Evolutionary conservation across 805 yeast genomes (phyloP).

Genomic region (Candida alai): DNA sequence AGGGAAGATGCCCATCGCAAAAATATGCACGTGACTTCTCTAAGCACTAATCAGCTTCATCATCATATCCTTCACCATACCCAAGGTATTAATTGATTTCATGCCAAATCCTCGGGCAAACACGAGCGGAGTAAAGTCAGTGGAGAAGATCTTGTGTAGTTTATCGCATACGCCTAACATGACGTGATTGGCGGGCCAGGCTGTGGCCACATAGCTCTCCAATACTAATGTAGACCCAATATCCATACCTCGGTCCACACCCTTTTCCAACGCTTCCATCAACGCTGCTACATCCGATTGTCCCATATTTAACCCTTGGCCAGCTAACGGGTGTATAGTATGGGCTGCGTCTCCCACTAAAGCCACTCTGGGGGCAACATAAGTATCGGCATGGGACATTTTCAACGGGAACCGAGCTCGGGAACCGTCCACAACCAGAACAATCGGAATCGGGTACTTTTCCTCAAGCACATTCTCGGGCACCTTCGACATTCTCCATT

Average conservation of each 20-base stretch:
- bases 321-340: slow-evolving; percentile 95
- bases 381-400: slow-evolving; percentile 86
- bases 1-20: too few relatives aligned
- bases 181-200: slow-evolving; percentile 76
- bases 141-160: slow-evolving; percentile 79
- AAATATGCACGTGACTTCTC: not conserved
- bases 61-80: slow-evolving; percentile 66
- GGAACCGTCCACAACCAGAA: slow-evolving; percentile 54
- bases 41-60: slow-evolving; percentile 39
- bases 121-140: slow-evolving; percentile 71
- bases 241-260: slow-evolving; percentile 76
- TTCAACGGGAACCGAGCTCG: slow-evolving; percentile 88
- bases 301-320: slow-evolving; percentile 98
- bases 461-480: slow-evolving; percentile 49
- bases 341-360: slow-evolving; percentile 99
- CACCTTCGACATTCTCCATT: slow-evolving; percentile 58
- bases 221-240: slow-evolving; percentile 77
- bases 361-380: slow-evolving; percentile 80
- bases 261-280: slow-evolving; percentile 64
- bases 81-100: slow-evolving; percentile 58
- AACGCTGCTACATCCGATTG: slow-evolving; percentile 83
- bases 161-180: slow-evolving; percentile 88
- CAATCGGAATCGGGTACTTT: slow-evolving; percentile 63
- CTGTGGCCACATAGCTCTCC: slow-evolving; percentile 82
- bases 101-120: slow-evolving; percentile 73